Evolutionary conservation across 192 early-diverging fungal genomes (phyloP).

Genomic region (Coemansia sp.): DNA sequence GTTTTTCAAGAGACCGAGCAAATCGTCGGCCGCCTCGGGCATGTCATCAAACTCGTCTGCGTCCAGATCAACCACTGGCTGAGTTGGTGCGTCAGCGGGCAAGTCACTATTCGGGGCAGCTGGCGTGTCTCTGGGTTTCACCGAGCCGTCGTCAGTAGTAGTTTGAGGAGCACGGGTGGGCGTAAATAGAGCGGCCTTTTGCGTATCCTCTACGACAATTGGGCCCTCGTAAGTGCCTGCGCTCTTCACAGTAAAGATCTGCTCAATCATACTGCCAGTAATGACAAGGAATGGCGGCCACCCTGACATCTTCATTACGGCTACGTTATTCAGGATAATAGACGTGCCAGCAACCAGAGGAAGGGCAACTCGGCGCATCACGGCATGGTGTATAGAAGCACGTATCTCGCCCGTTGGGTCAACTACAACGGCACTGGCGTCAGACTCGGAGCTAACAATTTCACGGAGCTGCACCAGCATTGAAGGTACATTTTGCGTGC

Average conservation of each 20-base stretch:
- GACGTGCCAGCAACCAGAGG: conserved; percentile 38
- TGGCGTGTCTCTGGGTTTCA: background rate
- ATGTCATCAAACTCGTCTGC: background rate
- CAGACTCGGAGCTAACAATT: conserved; percentile 26
- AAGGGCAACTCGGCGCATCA: conserved; percentile 26
- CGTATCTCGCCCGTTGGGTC: conserved; percentile 53
- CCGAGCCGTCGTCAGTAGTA: background rate
- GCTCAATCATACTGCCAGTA: conserved; percentile 40
- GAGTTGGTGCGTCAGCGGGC: background rate
- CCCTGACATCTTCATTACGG: conserved; percentile 30
- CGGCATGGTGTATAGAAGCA: conserved; percentile 42
- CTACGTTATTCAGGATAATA: conserved; percentile 42
- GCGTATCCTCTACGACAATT: conserved; percentile 35
- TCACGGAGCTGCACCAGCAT: conserved; percentile 53
- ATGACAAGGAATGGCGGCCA: conserved; percentile 41
- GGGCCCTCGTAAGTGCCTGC: conserved; percentile 31
- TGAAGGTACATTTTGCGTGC: conserved; percentile 24
- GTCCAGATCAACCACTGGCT: background rate
- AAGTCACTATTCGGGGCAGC: background rate
- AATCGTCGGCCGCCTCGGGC: conserved; percentile 6
- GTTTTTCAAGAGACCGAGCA: background rate
- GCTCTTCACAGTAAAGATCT: conserved; percentile 39
- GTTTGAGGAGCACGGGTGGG: background rate
- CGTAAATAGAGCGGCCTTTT: background rate
- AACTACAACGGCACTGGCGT: conserved; percentile 36